Percentiles rank a stretch among this genome's conserved stretches.
These are phyloP conservation scores for Biscogniauxia sp. DNA, from an alignment of 2,329 filamentous ascomycete genomes.

Conservation along the genomic window DNA sequence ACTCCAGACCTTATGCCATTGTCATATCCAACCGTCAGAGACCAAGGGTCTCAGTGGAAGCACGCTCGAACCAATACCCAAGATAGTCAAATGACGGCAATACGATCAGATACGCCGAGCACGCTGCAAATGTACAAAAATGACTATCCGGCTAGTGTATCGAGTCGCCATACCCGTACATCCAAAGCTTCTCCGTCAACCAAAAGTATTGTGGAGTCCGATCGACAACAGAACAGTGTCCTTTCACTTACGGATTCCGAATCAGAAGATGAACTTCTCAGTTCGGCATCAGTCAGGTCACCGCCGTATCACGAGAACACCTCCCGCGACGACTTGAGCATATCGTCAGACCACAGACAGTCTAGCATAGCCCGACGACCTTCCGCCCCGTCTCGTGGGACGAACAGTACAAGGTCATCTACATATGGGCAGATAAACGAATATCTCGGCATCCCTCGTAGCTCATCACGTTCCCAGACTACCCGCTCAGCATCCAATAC, in stretches of 20 bases:
- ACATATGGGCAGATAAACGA: constrained; percentile 42
- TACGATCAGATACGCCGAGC: constrained; percentile 24
- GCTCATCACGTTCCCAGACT: constrained; percentile 19
- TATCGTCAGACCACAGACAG: constrained; percentile 17
- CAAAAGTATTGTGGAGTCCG: constrained; percentile 47
- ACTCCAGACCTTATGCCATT: constrained; percentile 21
- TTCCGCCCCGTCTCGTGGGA: constrained; percentile 15
- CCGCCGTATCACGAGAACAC: constrained; percentile 31
- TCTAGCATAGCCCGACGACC: constrained; percentile 18
- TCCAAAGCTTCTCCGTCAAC: constrained; percentile 52
- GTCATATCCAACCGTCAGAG: constrained; percentile 18
- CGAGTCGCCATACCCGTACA: constrained; percentile 53
- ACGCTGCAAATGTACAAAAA: constrained; percentile 31
- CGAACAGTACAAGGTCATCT: constrained; percentile 38
- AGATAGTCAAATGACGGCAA: constrained; percentile 27
- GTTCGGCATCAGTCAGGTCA: constrained; percentile 33
- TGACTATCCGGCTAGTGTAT: constrained; percentile 51
- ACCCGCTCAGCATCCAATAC: constrained; percentile 22
- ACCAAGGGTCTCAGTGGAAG: constrained; percentile 15
- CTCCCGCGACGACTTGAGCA: constrained; percentile 22
- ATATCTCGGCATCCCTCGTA: constrained; percentile 41
- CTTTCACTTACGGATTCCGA: constrained; percentile 55
- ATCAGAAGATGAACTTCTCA: constrained; percentile 45
- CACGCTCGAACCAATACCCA: constrained; percentile 28
- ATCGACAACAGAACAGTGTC: constrained; percentile 54